Conservation (phyloP, 139 green algal species). For the Bryopsis sp. region DNA sequence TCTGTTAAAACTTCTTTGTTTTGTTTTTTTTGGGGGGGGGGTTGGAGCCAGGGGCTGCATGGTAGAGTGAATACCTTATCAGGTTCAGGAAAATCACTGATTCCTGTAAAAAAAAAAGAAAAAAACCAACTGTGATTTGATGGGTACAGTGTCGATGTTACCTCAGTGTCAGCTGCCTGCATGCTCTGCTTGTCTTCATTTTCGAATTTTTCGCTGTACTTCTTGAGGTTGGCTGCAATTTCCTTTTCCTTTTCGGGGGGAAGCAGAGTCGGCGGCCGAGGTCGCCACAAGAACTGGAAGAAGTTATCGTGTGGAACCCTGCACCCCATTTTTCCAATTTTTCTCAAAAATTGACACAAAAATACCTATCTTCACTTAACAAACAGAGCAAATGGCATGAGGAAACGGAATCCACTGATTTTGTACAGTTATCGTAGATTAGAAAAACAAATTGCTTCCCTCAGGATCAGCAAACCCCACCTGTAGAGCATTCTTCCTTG, state of each 20-base stretch:
- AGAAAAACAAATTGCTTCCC: not conserved
- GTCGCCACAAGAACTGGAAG: slow-evolving; percentile 92
- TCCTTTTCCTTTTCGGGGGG: slow-evolving; percentile 74
- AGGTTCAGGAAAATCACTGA: no score
- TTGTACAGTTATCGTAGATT: not conserved
- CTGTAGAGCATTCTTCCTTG: slow-evolving; percentile 78
- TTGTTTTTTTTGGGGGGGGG: no score
- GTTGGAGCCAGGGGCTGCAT: no score
- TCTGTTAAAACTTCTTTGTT: no score
- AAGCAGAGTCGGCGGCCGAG: slow-evolving; percentile 77
- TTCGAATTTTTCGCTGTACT: slow-evolving; percentile 69
- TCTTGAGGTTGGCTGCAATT: slow-evolving; percentile 85
- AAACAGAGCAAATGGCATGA: not conserved
- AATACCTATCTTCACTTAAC: not conserved
- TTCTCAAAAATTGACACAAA: no score
- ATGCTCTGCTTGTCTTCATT: not conserved
- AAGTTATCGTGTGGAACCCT: slow-evolving; percentile 70
- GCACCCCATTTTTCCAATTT: slow-evolving; percentile 7
- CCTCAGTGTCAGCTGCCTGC: slow-evolving; percentile 5
- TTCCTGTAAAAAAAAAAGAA: no score
- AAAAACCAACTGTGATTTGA: no score
- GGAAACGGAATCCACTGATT: not conserved
- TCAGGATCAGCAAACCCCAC: slow-evolving; percentile 21
- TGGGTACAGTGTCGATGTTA: not conserved
- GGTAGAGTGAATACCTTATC: no score